phyloP scores from a whole-genome alignment of 2,329 filamentous ascomycete species.

The Fusarium transvaalense region DNA sequence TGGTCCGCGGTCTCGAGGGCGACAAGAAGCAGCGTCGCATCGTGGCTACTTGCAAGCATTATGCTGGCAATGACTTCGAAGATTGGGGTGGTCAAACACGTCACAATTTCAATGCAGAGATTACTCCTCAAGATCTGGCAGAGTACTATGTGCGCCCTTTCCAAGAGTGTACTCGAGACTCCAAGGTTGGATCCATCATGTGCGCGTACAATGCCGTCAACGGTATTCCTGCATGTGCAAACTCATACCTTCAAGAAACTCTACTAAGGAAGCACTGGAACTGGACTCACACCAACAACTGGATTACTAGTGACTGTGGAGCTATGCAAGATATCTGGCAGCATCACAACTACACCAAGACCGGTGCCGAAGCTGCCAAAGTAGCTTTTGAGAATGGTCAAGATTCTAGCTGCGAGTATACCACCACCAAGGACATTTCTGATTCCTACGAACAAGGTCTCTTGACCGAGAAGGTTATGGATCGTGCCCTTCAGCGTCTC shows the following conservation, averaged over 20 bases:
- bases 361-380: slow-evolving; percentile 3
- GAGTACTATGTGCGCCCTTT: slow-evolving; percentile 18
- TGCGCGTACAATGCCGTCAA: slow-evolving; percentile 10
- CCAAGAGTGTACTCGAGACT: slow-evolving; percentile 8
- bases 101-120: slow-evolving; percentile 9
- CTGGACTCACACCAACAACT: slow-evolving; percentile 15
- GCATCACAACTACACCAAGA: slow-evolving; percentile 16
- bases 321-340: slow-evolving; percentile 26
- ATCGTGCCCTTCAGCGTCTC: background rate
- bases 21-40: slow-evolving; percentile 14
- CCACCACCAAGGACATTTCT: slow-evolving; percentile 14
- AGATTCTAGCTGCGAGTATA: slow-evolving; percentile 21
- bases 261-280: slow-evolving; percentile 19
- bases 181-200: slow-evolving; percentile 6
- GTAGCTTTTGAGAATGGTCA: slow-evolving; percentile 4
- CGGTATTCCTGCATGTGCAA: slow-evolving; percentile 1
- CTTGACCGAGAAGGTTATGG: slow-evolving; percentile 19
- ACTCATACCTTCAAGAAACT: slow-evolving; percentile 8
- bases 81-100: slow-evolving; percentile 6
- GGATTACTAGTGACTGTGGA: slow-evolving; percentile 15
- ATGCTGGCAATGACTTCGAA: slow-evolving; percentile 7
- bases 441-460: slow-evolving; percentile 11
- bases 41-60: slow-evolving; percentile 16
- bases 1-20: slow-evolving; percentile 7
- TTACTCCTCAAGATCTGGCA: slow-evolving; percentile 4